A percentile compares a stretch with the other conserved stretches of the same genome.
Evolutionary conservation across 495 filamentous ascomycete species (phyloP).

Genomic region (Aspergillus coremiiformis): DNA sequence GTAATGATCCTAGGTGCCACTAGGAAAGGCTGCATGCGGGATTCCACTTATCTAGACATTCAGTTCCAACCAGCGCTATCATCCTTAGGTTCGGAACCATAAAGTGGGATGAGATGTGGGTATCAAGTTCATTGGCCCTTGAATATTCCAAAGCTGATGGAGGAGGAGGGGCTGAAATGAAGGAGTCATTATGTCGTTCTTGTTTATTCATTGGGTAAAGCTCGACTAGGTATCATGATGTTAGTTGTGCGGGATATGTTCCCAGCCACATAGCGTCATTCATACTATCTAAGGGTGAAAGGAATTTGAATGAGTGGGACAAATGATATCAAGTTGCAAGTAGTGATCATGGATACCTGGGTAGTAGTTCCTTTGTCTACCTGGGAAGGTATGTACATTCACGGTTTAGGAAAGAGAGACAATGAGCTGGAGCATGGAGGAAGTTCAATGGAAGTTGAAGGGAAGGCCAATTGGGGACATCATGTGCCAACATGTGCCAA

Average conservation of each 20-base stretch:
- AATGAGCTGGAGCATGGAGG: neutral
- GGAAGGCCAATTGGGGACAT: neutral
- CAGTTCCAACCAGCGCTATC: conserved; percentile 7
- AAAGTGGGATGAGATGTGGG: conserved; percentile 5
- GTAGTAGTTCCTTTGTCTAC: conserved; percentile 2
- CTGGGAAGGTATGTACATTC: conserved; percentile 11
- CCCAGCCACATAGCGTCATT: conserved; percentile 2
- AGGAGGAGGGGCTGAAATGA: conserved; percentile 12
- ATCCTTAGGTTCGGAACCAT: conserved; percentile 1
- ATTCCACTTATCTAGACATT: conserved; percentile 7
- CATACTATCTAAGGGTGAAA: too few species aligned
- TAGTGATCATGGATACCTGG: neutral
- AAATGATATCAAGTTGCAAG: neutral
- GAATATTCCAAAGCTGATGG: conserved; percentile 11
- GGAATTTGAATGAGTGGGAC: neutral
- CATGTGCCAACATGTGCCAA: neutral
- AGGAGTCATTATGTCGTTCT: conserved; percentile 8
- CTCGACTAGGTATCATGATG: conserved; percentile 3
- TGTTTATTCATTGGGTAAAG: conserved; percentile 18
- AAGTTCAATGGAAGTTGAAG: neutral
- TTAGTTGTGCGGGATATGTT: conserved; percentile 4
- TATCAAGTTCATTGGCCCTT: conserved; percentile 15
- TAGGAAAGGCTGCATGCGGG: conserved; percentile 1
- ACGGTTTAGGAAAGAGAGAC: conserved; percentile 10
- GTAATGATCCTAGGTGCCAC: too few species aligned